Conservation (phyloP, 2,329 filamentous ascomycete species). For the Xylaria sp. region DNA sequence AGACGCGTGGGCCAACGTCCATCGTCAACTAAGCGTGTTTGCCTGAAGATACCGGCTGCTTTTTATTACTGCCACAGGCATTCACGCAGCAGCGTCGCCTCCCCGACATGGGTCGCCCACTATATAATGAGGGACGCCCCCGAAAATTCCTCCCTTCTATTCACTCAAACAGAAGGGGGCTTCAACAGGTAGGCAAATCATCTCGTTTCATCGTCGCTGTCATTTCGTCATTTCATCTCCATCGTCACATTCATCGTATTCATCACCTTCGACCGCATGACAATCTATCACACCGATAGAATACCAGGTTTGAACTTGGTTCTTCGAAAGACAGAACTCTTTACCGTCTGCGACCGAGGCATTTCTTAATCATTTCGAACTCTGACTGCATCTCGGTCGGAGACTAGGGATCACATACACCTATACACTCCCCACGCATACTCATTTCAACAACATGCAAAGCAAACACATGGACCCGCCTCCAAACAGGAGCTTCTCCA, state of each 20-base stretch:
- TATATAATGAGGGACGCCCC: slow-evolving; percentile 39
- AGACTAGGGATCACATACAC: slow-evolving; percentile 17
- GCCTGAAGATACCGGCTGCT: slow-evolving; percentile 42
- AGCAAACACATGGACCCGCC: slow-evolving; percentile 57
- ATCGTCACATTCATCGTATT: slow-evolving; percentile 19
- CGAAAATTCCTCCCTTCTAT: slow-evolving; percentile 37
- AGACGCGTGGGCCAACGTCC: slow-evolving; percentile 46
- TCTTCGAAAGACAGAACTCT: slow-evolving; percentile 1
- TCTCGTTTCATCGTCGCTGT: slow-evolving; percentile 37
- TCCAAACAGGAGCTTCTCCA: slow-evolving; percentile 63
- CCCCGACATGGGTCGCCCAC: slow-evolving; percentile 35
- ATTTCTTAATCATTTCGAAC: slow-evolving; percentile 19
- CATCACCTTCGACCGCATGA: slow-evolving; percentile 31
- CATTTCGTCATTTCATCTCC: slow-evolving; percentile 22
- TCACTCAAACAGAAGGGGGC: slow-evolving; percentile 37
- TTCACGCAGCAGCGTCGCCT: slow-evolving; percentile 29
- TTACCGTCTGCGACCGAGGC: slow-evolving; percentile 30
- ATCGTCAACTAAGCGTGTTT: slow-evolving; percentile 47
- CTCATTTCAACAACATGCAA: slow-evolving; percentile 54
- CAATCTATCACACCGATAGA: slow-evolving; percentile 13
- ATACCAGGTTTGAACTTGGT: slow-evolving; percentile 6
- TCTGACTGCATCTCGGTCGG: slow-evolving; percentile 26
- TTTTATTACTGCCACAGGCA: slow-evolving; percentile 35
- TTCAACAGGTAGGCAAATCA: slow-evolving; percentile 43
- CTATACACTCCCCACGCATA: slow-evolving; percentile 44